A percentile compares a stretch with the other conserved stretches of the same genome.
Conservation (phyloP, 169 alveolate species). For the Plasmodium gallinaceum region DNA sequence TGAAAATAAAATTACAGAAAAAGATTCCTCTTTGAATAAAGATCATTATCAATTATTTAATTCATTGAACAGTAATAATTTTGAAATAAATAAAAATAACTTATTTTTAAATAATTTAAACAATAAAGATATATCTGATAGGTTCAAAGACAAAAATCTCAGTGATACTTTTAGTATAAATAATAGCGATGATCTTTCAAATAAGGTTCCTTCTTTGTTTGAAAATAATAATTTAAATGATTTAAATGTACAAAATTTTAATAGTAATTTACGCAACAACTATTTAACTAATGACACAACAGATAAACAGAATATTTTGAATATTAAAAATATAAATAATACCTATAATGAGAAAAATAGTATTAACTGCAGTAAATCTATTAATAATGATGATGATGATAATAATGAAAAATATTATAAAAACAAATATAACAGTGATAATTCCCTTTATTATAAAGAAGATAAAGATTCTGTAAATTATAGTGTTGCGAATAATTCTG, state of each 20-base stretch:
- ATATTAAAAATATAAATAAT: not conserved
- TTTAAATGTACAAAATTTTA: not conserved
- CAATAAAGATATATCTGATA: slow-evolving; percentile 12
- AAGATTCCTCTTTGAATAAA: slow-evolving; percentile 6
- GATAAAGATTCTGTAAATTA: not conserved
- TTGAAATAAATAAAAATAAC: slow-evolving; percentile 30
- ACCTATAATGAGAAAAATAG: not conserved
- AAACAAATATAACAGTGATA: not conserved
- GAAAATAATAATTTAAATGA: slow-evolving; percentile 6
- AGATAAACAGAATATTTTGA: not conserved
- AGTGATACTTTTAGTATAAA: not conserved
- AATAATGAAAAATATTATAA: not conserved
- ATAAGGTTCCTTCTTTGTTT: not conserved
- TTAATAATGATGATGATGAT: not conserved
- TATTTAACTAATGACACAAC: not conserved
- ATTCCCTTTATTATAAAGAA: not conserved
- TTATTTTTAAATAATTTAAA: slow-evolving; percentile 25
- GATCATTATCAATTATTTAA: slow-evolving; percentile 12
- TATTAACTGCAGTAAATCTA: not conserved
- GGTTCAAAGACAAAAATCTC: slow-evolving; percentile 1
- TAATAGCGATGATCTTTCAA: not conserved
- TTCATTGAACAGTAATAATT: slow-evolving; percentile 18
- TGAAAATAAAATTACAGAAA: slow-evolving; percentile 5
- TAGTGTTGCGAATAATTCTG: not conserved
- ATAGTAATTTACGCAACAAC: not conserved